A percentile compares a stretch with the other conserved stretches of the same genome.
Evolutionary conservation across 805 yeast species (phyloP).

Genomic region (Ogataea naganishii): DNA sequence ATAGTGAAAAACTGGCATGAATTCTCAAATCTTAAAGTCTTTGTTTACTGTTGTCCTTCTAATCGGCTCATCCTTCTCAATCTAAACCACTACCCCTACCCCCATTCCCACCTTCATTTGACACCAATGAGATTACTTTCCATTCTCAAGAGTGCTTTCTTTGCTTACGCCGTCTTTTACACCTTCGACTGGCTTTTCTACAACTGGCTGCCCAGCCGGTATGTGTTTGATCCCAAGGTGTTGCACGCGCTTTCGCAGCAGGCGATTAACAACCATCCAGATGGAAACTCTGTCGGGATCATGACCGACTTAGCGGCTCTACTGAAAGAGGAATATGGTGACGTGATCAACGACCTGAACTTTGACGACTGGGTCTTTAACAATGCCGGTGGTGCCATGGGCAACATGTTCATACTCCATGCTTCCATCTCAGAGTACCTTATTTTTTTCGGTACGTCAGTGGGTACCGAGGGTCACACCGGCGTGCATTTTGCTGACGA

Average conservation of each 20-base stretch:
- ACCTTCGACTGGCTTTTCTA: slow-evolving; percentile 33
- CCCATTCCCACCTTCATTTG: neutral
- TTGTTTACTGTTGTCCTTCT: neutral
- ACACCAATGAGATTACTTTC: slow-evolving; percentile 6
- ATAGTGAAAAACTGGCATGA: no score
- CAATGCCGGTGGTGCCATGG: slow-evolving; percentile 99
- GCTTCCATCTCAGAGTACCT: slow-evolving; percentile 91
- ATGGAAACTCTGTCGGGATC: slow-evolving; percentile 52
- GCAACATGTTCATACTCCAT: slow-evolving; percentile 88
- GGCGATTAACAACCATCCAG: slow-evolving; percentile 44
- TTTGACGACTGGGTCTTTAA: slow-evolving; percentile 90
- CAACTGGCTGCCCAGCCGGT: slow-evolving; percentile 64
- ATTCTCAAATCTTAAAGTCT: neutral
- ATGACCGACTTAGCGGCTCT: slow-evolving; percentile 52
- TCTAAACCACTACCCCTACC: neutral
- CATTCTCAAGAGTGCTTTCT: slow-evolving; percentile 9
- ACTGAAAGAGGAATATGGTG: slow-evolving; percentile 62
- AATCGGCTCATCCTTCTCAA: neutral
- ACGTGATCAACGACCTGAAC: slow-evolving; percentile 60
- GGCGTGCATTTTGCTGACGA: slow-evolving; percentile 98
- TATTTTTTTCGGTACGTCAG: slow-evolving; percentile 87
- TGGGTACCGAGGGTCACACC: slow-evolving; percentile 93
- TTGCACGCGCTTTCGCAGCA: slow-evolving; percentile 51
- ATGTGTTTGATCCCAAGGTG: slow-evolving; percentile 58
- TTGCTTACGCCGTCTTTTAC: slow-evolving; percentile 20